phyloP scores from a whole-genome alignment of 73 alveolate species.

The Tetrahymena malaccensis region DNA sequence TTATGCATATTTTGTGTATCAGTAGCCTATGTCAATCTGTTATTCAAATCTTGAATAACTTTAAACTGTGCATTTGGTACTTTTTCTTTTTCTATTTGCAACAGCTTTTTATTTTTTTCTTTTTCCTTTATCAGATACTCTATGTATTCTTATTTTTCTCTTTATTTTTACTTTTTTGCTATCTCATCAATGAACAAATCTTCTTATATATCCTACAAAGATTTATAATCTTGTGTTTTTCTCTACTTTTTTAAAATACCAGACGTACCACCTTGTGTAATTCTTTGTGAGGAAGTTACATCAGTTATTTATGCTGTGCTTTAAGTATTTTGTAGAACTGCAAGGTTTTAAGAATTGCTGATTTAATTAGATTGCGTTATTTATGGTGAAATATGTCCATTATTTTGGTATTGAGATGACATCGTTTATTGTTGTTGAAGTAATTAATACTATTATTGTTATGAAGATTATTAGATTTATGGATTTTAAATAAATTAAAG shows the following conservation, averaged over 20 bases:
- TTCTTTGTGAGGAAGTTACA: neutral
- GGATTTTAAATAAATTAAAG: neutral
- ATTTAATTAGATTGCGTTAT: neutral
- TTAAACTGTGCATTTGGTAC: neutral
- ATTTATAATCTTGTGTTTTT: neutral
- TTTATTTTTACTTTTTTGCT: neutral
- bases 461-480: too few relatives aligned
- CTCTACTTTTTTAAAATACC: neutral
- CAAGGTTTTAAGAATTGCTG: neutral
- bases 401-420: neutral
- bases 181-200: neutral
- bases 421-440: neutral
- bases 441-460: neutral
- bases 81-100: neutral
- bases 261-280: neutral
- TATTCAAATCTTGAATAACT: neutral
- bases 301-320: neutral
- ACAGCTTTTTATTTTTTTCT: neutral
- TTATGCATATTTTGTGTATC: neutral
- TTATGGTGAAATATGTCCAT: too few relatives aligned
- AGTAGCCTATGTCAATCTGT: neutral
- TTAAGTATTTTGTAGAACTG: neutral
- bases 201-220: neutral
- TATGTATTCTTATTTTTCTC: neutral
- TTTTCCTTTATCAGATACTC: neutral